Evolutionary conservation across 2,329 filamentous ascomycete species (phyloP).

Genomic region (Hymenoscyphus repandus): DNA sequence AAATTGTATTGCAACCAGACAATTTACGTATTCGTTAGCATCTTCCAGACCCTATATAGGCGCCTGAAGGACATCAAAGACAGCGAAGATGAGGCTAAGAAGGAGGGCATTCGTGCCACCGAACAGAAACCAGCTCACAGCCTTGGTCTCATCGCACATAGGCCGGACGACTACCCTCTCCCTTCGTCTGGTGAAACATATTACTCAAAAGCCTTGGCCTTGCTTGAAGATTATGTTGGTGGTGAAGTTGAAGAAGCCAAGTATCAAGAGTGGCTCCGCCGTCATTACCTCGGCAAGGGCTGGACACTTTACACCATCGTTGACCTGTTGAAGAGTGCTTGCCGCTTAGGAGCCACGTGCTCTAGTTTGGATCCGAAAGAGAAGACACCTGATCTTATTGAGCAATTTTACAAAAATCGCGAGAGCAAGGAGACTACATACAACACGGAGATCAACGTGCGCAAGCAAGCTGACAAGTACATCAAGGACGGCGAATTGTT

Average conservation of each 20-base stretch:
- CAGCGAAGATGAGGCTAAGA: constrained; percentile 65
- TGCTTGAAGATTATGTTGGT: constrained; percentile 82
- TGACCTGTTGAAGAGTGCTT: constrained; percentile 76
- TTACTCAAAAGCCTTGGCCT: constrained; percentile 77
- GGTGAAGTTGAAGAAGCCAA: constrained; percentile 76
- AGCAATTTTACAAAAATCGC: constrained; percentile 78
- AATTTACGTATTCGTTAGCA: constrained; percentile 90
- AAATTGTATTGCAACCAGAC: constrained; percentile 89
- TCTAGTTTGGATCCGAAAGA: constrained; percentile 85
- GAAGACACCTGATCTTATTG: constrained; percentile 85
- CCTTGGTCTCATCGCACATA: constrained; percentile 74
- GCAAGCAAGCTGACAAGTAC: constrained; percentile 88
- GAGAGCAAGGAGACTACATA: constrained; percentile 82
- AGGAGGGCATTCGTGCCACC: constrained; percentile 68
- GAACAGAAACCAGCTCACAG: constrained; percentile 75
- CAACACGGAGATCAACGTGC: constrained; percentile 81
- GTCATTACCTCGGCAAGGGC: constrained; percentile 84
- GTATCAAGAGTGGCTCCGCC: constrained; percentile 85
- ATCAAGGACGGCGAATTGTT: constrained; percentile 92
- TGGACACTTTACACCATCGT: constrained; percentile 94
- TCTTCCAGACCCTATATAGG: constrained; percentile 87
- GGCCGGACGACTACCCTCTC: constrained; percentile 64
- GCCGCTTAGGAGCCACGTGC: constrained; percentile 75
- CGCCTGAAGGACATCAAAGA: constrained; percentile 80
- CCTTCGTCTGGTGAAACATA: constrained; percentile 59